Evolutionary conservation across 768 basidiomycete species (phyloP).

Genomic region (Amanita pseudoporphyria): DNA sequence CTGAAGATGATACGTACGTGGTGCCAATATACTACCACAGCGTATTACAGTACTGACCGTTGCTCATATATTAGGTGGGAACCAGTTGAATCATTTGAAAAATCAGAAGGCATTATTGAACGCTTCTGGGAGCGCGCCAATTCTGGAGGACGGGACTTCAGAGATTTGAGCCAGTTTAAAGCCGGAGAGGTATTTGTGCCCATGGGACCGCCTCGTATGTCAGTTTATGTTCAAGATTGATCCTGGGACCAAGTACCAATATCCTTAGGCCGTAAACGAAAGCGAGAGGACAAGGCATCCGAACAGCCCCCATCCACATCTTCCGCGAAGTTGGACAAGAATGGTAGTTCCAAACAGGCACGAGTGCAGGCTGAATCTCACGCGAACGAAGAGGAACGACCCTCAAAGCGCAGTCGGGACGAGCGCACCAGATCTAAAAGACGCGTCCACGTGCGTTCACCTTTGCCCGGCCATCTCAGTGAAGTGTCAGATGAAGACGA

Average conservation of each 20-base stretch:
- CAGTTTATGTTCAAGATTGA: not conserved
- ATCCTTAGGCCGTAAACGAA: constrained; percentile 13
- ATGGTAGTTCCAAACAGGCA: not conserved
- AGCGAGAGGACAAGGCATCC: not conserved
- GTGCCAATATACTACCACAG: constrained; percentile 4
- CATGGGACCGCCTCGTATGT: constrained; percentile 51
- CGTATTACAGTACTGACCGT: not conserved
- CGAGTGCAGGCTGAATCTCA: not conserved
- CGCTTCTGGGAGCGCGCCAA: constrained; percentile 42
- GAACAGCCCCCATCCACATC: not conserved
- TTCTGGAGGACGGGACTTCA: constrained; percentile 38
- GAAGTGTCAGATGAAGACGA: not conserved
- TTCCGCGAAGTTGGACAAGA: not conserved
- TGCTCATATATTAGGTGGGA: constrained; percentile 45
- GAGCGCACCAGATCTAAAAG: not conserved
- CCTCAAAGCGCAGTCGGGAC: not conserved
- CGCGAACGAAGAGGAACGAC: not conserved
- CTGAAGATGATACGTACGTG: constrained; percentile 50
- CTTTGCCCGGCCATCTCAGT: not conserved
- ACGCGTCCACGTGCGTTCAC: not conserved
- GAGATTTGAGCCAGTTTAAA: constrained; percentile 39
- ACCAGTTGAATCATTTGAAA: constrained; percentile 47
- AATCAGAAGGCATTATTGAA: constrained; percentile 45
- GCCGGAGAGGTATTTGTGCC: constrained; percentile 44
- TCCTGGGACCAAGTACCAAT: not conserved